Base-by-base conservation (phyloP, 768 basidiomycete species). In the Termitomyces bulborhizus region DNA sequence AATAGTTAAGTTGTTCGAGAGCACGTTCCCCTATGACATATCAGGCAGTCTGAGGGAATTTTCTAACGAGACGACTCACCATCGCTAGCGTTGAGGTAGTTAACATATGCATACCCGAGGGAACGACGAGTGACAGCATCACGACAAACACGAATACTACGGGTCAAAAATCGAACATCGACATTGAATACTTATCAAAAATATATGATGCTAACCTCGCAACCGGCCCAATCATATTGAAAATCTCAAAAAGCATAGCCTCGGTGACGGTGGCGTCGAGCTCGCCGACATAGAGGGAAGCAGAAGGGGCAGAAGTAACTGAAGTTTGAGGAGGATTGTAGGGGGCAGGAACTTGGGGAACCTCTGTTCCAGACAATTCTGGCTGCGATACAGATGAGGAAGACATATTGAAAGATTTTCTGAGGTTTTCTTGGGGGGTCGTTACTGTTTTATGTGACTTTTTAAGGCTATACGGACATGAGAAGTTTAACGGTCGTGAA, bases 231-330 rank as follows among this genome's bases (percentile, higher is more conserved):
- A 98, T 93, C 92, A 98, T 96, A 72, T 97, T 97, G 81, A 99
- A 99, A 71, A 99, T 98, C 79, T 99, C 97, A 69, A 98, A 99
- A 53, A 99, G 84, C 93, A 98, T 98, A 55, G 97, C 96, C 80
- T 99, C 97, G 37, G 95, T 92, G 74, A 99, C 97, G 61, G 91
- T 89, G 65, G 91, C 87, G 75, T 98, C 97, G 62, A 99, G 88
- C 77, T 99, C 97, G 57, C 97, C 97, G 60, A 99, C 97, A 76
- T 99, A 99, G 65, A 99, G 90, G 56, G 94, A 97, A 24, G 91
- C 91, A 51, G 90, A 92, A 24, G 90, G 90, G 56, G 86, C 78
- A 57, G 88, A 78, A 41, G 84, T 74, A 51, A 74, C 73, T 34
- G 84, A 74, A 55, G 75, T 70, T 55, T 79, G 78, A 31, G 80